phyloP scores from a whole-genome alignment of 1,284 basidiomycete species.

The Boletus calvinii region DNA sequence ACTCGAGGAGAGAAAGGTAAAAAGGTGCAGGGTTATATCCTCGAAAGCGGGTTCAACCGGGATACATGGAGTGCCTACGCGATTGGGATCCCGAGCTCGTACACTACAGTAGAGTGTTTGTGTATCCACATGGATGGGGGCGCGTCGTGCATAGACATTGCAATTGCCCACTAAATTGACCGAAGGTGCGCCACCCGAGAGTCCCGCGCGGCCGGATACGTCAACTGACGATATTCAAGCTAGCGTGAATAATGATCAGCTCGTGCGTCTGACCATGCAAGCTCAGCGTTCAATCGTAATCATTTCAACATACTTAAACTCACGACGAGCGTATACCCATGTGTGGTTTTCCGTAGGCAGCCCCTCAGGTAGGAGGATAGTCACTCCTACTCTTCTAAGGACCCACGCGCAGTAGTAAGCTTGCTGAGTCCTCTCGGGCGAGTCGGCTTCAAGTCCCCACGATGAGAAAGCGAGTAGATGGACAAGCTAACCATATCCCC shows the following conservation, averaged over 20 bases:
- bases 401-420: not conserved
- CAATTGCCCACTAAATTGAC: not conserved
- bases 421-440: not conserved
- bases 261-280: not conserved
- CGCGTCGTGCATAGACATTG: slow-evolving; percentile 6
- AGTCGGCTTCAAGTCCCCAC: too few relatives aligned
- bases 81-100: not conserved
- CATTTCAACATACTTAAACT: not conserved
- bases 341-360: too few relatives aligned
- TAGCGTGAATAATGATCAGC: too few relatives aligned
- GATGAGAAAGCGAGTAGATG: not conserved
- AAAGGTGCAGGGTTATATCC: slow-evolving; percentile 8
- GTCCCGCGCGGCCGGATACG: slow-evolving; percentile 6
- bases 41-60: slow-evolving; percentile 12
- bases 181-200: not conserved
- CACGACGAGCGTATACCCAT: not conserved
- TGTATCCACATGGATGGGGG: not conserved
- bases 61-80: not conserved
- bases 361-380: too few relatives aligned
- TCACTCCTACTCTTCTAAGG: too few relatives aligned
- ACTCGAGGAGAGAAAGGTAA: not conserved
- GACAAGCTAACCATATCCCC: too few relatives aligned
- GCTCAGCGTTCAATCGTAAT: not conserved
- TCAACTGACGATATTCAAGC: slow-evolving; percentile 5
- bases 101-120: not conserved